Evolutionary conservation across 495 filamentous ascomycete species (phyloP), one percentile per base, ranked within the genome.

Genomic region (Annulohypoxylon moriforme): DNA sequence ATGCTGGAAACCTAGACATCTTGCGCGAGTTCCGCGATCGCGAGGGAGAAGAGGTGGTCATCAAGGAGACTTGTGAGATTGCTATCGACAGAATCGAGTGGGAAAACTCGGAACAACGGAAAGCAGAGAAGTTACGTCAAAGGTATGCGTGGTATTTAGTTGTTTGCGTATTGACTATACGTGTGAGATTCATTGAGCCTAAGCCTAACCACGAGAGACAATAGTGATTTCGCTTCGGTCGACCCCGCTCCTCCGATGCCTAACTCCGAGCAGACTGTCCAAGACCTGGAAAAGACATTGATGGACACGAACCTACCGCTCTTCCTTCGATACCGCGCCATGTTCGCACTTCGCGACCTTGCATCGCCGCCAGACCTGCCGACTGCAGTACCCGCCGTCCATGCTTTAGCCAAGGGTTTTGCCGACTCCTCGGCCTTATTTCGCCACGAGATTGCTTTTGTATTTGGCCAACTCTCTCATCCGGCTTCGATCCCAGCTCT

Each of bases 61-160:
- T 99, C n/a, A 86, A 87, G 31, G 94, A 99, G 85, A 99, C 96
- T 10, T 99, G 96, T 78, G 96, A 98, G 72, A 94, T 99, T 75
- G 96, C 96, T 0, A 92, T 98, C 40, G 93, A 92, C 59, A 87
- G 96, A 73, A 97, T 99, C 76, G 84, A 95, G 76, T 99, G 96
- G 96, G 93, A 94, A 83, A 90, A 91, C 68, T 91, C 90, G 3
- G 86, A 91, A 73, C 84, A 89, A 74, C 84, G 86, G 49, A 90
- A 89, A 76, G 79, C 79, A 10, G 95, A 98, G 82, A 89, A 89
- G 71, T 79, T 97, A 72, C 89, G 89, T 77, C 83, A 91, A 65
- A 97, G 93, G 93, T 94, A 82, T 61, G 81, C 61, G 56, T 29
- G 33, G 31, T 6, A 18, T 25, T 22, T 42, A 50, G 52, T 67